Evolutionary conservation across 352 stramenopile species (phyloP), one percentile per base, ranked within the genome.

Genomic region (Elongisporangium anandrum): DNA sequence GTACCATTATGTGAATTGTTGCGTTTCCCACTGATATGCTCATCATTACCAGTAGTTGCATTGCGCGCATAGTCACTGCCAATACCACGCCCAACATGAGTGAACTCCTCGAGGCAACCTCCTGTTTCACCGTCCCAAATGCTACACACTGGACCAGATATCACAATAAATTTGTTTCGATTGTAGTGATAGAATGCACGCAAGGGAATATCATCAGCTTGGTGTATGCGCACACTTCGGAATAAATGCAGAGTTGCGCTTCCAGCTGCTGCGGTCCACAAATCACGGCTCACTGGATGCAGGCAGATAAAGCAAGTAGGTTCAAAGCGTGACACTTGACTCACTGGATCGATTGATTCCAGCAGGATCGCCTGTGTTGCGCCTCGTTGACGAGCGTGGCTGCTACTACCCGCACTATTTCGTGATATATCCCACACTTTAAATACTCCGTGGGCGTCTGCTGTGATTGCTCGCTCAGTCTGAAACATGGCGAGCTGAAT

Each of bases 351-450:
- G 9, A 91, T 61, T 0, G 73, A 89, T 60, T 94, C 84, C 7
- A 94, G 64, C 16, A 88, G 63, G 3, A 88, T 61, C 3, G 80
- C 84, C 20, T 89, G 73, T 1, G 74, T 80, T 21, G 74, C 79
- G 0, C 54, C 29, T 41, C 29, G 29, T 41, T 41, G 29, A 15
- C 29, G 29, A 41, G 29, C 61, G 0, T 58, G 50, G 4, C 53
- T 60, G 5, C 66, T 68, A 8, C 63, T 70, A 29, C 50, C 64
- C 7, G 66, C 60, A 47, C 72, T 75, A 2, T 59, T 60, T 51
- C 84, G 68, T 1, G 72, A 77, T 49, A 96, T 89, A 47, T 94
- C 82, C 88, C 88, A 96, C n/a, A 94, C 68, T 48, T 93, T 94
- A 60, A 95, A 84, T 1, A 93, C 70, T 0, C 87, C 88, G 19